These are phyloP conservation scores for Sporothrix pallida DNA, from an alignment of 2,329 filamentous ascomycete species.

Conservation along the genomic window DNA sequence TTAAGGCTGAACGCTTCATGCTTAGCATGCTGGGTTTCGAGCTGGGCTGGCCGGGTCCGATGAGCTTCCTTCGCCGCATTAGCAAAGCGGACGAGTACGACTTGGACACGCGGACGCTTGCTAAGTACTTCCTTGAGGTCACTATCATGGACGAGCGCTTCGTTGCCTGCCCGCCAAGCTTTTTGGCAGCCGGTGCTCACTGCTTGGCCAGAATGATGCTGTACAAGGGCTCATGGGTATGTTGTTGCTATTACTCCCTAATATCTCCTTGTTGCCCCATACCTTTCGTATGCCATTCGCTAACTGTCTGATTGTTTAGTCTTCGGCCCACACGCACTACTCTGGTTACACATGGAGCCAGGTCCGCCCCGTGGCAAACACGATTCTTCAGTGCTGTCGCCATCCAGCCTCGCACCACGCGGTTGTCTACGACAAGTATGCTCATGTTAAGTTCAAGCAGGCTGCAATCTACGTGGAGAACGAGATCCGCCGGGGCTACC, in stretches of 20 bases:
- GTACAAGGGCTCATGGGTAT: constrained; percentile 90
- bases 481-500: constrained; percentile 69
- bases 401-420: constrained; percentile 79
- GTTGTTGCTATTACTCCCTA: background rate
- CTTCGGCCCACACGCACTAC: constrained; percentile 84
- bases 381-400: constrained; percentile 87
- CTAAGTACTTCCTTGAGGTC: constrained; percentile 97
- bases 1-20: constrained; percentile 98
- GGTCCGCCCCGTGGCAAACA: constrained; percentile 74
- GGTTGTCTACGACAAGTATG: constrained; percentile 91
- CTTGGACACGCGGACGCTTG: constrained; percentile 88
- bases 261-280: constrained; percentile 43
- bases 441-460: constrained; percentile 83
- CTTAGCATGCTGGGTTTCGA: constrained; percentile 95
- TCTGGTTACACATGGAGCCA: constrained; percentile 91
- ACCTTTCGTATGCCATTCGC: background rate
- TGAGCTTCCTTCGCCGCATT: constrained; percentile 96
- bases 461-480: constrained; percentile 80
- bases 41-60: constrained; percentile 96
- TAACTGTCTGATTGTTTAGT: constrained; percentile 48
- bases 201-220: constrained; percentile 89
- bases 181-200: constrained; percentile 87
- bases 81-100: constrained; percentile 99
- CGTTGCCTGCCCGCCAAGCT: constrained; percentile 88
- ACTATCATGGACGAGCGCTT: constrained; percentile 99